Evolutionary conservation across 768 basidiomycete genomes (phyloP), one percentile per base, ranked within the genome.

Genomic region (Suillus weaverae): DNA sequence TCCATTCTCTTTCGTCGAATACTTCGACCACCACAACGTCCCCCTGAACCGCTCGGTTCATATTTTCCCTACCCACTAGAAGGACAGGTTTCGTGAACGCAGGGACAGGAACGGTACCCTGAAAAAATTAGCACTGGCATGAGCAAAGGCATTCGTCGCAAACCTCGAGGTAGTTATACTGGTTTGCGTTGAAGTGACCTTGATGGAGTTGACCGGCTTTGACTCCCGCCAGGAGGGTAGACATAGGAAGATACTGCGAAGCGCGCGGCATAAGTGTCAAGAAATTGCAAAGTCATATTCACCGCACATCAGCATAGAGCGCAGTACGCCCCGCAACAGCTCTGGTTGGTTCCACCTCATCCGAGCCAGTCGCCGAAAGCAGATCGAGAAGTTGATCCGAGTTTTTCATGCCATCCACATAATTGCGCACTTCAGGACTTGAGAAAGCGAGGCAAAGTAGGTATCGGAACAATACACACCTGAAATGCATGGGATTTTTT

Each of bases 101-200:
- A 1, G 89, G 86, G 0, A 91, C 89, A 4, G 86, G 81, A 20
- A 97, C 95, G 55, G 83, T 91, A 8, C 95, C 97, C 91, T 94
- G 69, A 1, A 39, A 69, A 44, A 32, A 36, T 33, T 5, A 26
- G 9, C 62, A 44, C 20, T 57, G 30, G 41, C 43, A 26, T 4
- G 35, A 33, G 20, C 26, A 1, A 20, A 38, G 14, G 38, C 22
- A 53, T 13, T 18, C 20, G 33, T 46, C 59, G 33, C n/a, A 61
- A 39, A 89, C 93, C 84, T 98, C 97, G 16, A 98, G 83, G 70
- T 96, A 99, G 74, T 99, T 99, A 78, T 95, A 99, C 68, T 89
- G 89, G 70, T 93, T 97, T 3, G 95, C 94, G 71, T 92, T 95
- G 79, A 97, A 99, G 73, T 96, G 89, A 0, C 97, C 97, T 78